Evolutionary conservation across 2,329 filamentous ascomycete genomes (phyloP).

Genomic region (Pseudopithomyces chartarum): DNA sequence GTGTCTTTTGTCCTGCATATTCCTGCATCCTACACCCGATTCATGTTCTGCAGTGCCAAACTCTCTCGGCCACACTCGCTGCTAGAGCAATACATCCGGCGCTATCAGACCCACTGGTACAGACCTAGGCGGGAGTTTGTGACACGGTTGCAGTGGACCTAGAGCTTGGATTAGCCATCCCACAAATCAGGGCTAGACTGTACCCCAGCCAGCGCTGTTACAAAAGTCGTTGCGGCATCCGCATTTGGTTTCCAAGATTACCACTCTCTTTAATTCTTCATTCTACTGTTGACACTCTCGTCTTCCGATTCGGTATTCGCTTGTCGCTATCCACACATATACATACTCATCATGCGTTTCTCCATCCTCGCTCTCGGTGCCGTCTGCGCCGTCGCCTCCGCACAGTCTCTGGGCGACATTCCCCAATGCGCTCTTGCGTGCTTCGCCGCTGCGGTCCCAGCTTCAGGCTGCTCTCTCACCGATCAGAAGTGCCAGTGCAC

Average conservation of each 20-base stretch:
- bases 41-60: not conserved
- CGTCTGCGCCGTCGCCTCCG: not conserved
- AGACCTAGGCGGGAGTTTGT: not conserved
- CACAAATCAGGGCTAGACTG: not conserved
- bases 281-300: not conserved
- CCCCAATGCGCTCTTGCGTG: slow-evolving; percentile 43
- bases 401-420: not conserved
- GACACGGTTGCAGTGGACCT: not conserved
- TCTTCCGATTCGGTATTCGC: not conserved
- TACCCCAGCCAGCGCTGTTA: not conserved
- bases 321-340: not conserved
- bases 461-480: slow-evolving; percentile 53
- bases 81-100: too few species aligned
- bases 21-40: not conserved
- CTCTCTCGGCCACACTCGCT: not conserved
- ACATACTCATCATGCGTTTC: not conserved
- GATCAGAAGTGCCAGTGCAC: slow-evolving; percentile 61
- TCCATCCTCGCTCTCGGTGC: slow-evolving; percentile 1
- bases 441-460: slow-evolving; percentile 52
- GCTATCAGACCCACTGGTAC: not conserved
- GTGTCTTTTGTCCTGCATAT: not conserved
- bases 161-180: not conserved
- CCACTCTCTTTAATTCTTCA: not conserved
- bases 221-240: slow-evolving; percentile 1
- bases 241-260: not conserved